Evolutionary conservation across 768 basidiomycete genomes (phyloP).

Genomic region (Suillus decipiens): DNA sequence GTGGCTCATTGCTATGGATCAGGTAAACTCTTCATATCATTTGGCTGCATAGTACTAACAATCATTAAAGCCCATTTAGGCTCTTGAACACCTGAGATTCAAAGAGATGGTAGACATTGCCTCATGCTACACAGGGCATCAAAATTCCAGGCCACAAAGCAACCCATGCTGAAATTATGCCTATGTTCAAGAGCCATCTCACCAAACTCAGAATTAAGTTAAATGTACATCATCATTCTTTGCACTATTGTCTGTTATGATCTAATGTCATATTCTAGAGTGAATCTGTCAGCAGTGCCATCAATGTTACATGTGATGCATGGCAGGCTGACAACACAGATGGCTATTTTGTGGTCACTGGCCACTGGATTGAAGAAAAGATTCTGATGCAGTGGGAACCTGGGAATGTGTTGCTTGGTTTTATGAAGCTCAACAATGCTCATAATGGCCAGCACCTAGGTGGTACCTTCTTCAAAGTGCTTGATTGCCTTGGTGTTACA

Average conservation of each 20-base stretch:
- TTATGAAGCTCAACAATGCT: too few relatives aligned
- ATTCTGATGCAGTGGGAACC: too few relatives aligned
- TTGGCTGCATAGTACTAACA: too few relatives aligned
- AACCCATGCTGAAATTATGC: too few relatives aligned
- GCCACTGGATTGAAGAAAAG: too few relatives aligned
- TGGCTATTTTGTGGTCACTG: background rate
- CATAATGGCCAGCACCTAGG: too few relatives aligned
- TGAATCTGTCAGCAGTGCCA: background rate
- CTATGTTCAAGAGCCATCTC: background rate
- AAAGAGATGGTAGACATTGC: background rate
- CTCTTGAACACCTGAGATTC: background rate
- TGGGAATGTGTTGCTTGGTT: too few relatives aligned
- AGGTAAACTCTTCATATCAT: constrained; percentile 37
- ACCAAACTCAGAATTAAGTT: background rate
- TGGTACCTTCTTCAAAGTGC: too few relatives aligned
- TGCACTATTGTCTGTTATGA: background rate
- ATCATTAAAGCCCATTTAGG: constrained; percentile 43
- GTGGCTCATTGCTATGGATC: constrained; percentile 42
- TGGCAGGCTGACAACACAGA: background rate
- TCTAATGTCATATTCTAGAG: background rate
- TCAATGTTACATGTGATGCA: background rate
- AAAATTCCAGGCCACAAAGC: too few relatives aligned
- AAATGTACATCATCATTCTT: background rate
- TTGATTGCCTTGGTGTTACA: too few relatives aligned
- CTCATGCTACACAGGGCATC: too few relatives aligned